phyloP scores from a whole-genome alignment of 2,329 filamentous ascomycete genomes.

The Epichloe gansuensis region DNA sequence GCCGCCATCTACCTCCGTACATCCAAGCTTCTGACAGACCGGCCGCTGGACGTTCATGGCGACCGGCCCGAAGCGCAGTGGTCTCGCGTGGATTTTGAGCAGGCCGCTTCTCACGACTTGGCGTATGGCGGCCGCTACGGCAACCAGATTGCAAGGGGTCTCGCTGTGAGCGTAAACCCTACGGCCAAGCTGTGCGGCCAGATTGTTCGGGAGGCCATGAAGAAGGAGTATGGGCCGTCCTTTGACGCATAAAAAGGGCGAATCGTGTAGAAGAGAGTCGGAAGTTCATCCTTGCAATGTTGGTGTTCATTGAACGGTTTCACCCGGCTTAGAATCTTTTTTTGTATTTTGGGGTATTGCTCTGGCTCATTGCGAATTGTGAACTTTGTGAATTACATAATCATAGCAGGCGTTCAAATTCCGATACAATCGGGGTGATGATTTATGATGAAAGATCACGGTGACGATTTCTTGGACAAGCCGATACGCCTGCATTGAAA shows the following conservation, averaged over 20 bases:
- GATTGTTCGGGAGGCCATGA: conserved; percentile 59
- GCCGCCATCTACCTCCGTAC: conserved; percentile 52
- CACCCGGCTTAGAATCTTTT: too few relatives aligned
- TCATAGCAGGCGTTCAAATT: neutral
- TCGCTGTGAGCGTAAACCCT: conserved; percentile 55
- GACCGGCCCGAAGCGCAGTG: conserved; percentile 34
- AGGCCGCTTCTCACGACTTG: conserved; percentile 50
- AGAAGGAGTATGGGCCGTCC: conserved; percentile 50
- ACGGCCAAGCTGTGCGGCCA: conserved; percentile 58
- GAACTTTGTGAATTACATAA: neutral
- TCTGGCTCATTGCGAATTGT: neutral
- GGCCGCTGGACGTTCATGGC: conserved; percentile 26
- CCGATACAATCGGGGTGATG: neutral
- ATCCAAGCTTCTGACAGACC: conserved; percentile 33
- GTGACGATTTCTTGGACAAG: conserved; percentile 11
- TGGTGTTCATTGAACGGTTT: too few relatives aligned
- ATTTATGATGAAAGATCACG: neutral
- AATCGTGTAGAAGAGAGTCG: too few relatives aligned
- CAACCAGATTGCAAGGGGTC: conserved; percentile 50
- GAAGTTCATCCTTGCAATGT: neutral
- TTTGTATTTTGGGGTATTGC: too few relatives aligned
- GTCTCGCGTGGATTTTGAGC: conserved; percentile 46
- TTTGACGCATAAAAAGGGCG: conserved; percentile 22
- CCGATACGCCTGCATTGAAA: conserved; percentile 19
- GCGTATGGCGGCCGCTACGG: conserved; percentile 53